Conservation (phyloP, 2,329 filamentous ascomycete species). For the Podosphaera aphanis region DNA sequence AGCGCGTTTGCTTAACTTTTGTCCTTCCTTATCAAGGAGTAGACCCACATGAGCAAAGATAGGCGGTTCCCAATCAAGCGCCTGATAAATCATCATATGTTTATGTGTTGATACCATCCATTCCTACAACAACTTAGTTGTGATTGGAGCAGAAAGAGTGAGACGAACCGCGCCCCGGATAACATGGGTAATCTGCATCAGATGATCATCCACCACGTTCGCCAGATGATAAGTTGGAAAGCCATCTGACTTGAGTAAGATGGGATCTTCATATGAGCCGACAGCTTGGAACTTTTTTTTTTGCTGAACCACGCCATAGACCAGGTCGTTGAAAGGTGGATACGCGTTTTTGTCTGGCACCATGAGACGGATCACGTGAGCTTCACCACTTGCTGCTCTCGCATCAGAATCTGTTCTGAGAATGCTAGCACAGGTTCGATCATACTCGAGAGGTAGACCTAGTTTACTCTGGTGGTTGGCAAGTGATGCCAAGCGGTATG, state of each 20-base stretch:
- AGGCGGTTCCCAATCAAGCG: constrained; percentile 51
- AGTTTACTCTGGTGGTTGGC: constrained; percentile 36
- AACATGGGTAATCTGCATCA: constrained; percentile 90
- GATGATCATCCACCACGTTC: constrained; percentile 87
- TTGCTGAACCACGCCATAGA: constrained; percentile 47
- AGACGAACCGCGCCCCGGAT: constrained; percentile 53
- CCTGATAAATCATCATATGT: constrained; percentile 49
- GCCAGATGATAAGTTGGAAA: constrained; percentile 92
- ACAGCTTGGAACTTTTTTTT: constrained; percentile 7
- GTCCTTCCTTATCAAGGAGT: constrained; percentile 40
- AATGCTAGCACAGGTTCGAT: constrained; percentile 50
- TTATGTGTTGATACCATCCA: constrained; percentile 90
- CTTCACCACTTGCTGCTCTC: constrained; percentile 42
- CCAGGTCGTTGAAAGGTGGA: constrained; percentile 47
- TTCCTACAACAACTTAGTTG: constrained; percentile 29
- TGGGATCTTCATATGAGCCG: constrained; percentile 49
- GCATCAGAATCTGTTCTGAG: constrained; percentile 42
- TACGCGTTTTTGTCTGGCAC: constrained; percentile 28
- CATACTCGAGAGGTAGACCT: constrained; percentile 37
- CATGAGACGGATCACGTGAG: constrained; percentile 57
- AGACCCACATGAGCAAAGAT: constrained; percentile 63
- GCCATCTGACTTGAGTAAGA: constrained; percentile 76
- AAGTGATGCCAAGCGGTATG: constrained; percentile 43
- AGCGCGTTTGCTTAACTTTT: constrained; percentile 74
- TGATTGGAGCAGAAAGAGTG: neutral